These are phyloP conservation scores for Trichomonas gallinae DNA, from an alignment of 208 protist genomes.

Conservation along the genomic window DNA sequence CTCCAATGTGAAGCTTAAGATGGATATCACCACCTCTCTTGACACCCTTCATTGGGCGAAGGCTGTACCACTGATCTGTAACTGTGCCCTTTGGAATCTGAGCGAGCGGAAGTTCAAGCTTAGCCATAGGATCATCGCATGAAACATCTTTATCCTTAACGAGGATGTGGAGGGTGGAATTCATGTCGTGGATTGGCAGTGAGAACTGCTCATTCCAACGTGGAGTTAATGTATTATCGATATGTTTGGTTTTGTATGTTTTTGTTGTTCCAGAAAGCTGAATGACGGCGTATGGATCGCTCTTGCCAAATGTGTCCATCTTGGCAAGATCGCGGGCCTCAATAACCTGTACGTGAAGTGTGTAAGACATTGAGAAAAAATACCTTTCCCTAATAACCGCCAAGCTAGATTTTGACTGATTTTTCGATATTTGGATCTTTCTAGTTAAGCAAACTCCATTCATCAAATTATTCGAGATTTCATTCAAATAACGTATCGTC, in stretches of 20 bases:
- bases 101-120: background rate
- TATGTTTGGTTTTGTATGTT: background rate
- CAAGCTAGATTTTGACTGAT: background rate
- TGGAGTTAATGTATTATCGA: background rate
- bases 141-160: background rate
- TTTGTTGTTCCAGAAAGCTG: background rate
- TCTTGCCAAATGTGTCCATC: background rate
- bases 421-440: background rate
- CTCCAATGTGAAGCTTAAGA: background rate
- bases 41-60: background rate
- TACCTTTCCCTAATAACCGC: background rate
- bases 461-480: background rate
- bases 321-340: background rate
- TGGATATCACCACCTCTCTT: background rate
- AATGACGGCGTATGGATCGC: background rate
- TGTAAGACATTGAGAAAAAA: background rate
- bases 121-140: background rate
- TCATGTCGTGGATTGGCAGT: background rate
- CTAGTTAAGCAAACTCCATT: background rate
- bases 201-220: background rate
- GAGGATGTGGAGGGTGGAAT: background rate
- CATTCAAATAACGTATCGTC: background rate
- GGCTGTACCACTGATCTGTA: background rate
- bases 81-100: background rate
- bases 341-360: background rate